phyloP scores from a whole-genome alignment of 208 protist species.

The Tritrichomonas foetus region DNA sequence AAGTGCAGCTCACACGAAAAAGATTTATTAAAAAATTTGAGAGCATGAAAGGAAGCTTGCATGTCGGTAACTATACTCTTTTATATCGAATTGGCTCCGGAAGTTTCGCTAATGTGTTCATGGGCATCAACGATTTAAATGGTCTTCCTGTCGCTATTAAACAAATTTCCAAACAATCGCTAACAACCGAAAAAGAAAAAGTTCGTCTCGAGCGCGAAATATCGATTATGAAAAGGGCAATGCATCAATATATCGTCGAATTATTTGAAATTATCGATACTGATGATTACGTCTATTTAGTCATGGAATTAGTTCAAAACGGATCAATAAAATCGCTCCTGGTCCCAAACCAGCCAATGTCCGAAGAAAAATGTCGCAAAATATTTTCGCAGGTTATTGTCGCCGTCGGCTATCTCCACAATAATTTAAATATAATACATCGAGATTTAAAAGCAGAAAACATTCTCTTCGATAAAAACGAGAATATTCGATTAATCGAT shows the following conservation, averaged over 20 bases:
- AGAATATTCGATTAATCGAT: neutral
- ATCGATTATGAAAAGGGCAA: neutral
- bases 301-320: conserved; percentile 18
- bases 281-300: neutral
- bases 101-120: too few species aligned
- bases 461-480: neutral
- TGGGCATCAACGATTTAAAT: too few species aligned
- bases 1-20: too few species aligned
- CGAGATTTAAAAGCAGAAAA: too few species aligned
- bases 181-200: neutral
- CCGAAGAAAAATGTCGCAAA: neutral
- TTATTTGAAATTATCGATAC: conserved; percentile 12
- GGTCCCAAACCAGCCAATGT: neutral
- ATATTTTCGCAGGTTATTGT: neutral
- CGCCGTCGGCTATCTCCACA: neutral
- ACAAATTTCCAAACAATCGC: neutral
- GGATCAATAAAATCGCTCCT: neutral
- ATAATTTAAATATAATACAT: too few species aligned
- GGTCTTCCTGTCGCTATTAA: conserved; percentile 8
- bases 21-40: too few species aligned
- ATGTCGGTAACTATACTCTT: too few species aligned
- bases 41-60: too few species aligned
- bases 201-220: neutral
- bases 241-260: neutral
- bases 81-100: too few species aligned